Evolutionary conservation across 768 basidiomycete species (phyloP).

Genomic region (Tulasnella calospora): DNA sequence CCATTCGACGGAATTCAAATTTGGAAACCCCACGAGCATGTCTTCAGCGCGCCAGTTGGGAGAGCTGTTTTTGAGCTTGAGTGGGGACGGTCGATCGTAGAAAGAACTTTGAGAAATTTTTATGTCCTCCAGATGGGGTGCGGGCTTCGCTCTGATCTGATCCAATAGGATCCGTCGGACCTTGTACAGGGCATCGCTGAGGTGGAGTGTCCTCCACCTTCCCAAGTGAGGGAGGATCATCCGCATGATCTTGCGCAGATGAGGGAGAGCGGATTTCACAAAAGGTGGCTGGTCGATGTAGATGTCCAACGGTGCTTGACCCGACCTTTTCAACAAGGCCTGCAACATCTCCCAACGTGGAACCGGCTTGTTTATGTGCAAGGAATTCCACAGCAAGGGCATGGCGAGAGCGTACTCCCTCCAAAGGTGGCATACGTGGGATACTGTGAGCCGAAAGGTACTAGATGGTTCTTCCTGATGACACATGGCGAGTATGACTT

Average conservation of each 20-base stretch:
- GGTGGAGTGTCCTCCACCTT: neutral
- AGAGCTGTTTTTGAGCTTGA: neutral
- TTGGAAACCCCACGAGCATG: neutral
- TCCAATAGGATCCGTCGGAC: neutral
- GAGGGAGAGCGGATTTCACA: neutral
- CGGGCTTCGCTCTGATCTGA: neutral
- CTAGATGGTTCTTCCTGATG: neutral
- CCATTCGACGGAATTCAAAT: neutral
- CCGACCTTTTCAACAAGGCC: neutral
- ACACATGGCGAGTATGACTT: neutral
- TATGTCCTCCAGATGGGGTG: neutral
- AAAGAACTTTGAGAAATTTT: neutral
- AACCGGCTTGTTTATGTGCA: neutral
- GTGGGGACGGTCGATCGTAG: neutral
- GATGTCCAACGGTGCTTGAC: neutral
- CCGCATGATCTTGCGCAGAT: neutral
- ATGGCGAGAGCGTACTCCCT: neutral
- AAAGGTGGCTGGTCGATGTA: neutral
- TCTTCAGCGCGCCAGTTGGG: neutral
- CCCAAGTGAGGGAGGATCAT: neutral
- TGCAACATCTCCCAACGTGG: neutral
- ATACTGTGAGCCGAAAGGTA: neutral
- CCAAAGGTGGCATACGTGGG: neutral
- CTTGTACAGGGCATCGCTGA: neutral
- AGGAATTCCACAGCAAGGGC: neutral